These are phyloP conservation scores for Dissophora globulifera DNA, from an alignment of 192 early-diverging fungal genomes.

Conservation along the genomic window DNA sequence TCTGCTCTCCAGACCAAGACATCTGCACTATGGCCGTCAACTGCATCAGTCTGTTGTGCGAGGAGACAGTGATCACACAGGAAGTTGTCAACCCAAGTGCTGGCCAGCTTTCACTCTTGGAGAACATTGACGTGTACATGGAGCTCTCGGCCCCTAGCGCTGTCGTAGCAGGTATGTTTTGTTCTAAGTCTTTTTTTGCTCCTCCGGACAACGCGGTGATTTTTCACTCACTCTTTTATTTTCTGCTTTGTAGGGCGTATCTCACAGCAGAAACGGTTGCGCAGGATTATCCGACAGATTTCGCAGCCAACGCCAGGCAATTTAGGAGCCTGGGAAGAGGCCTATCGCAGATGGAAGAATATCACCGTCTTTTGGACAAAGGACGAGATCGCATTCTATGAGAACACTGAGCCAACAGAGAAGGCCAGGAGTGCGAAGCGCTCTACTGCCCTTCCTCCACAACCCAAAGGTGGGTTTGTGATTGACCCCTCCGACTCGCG, in stretches of 20 bases:
- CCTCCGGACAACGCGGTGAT: no score
- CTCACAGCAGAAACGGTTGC: constrained; percentile 81
- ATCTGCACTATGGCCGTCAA: constrained; percentile 66
- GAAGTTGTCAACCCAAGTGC: constrained; percentile 59
- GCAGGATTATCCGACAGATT: constrained; percentile 75
- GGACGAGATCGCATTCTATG: constrained; percentile 54
- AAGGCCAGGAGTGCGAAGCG: constrained; percentile 54
- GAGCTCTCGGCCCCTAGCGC: constrained; percentile 67
- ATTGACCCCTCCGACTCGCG: constrained; percentile 32
- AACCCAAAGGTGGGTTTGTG: constrained; percentile 43
- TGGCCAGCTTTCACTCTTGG: constrained; percentile 67
- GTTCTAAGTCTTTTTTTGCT: no score
- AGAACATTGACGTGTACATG: constrained; percentile 75
- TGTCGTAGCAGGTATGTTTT: constrained; percentile 61
- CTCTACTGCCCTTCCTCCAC: constrained; percentile 28
- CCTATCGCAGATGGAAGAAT: constrained; percentile 78
- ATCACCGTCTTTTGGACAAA: constrained; percentile 62
- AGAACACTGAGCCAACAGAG: constrained; percentile 40
- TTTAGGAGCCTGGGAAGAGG: constrained; percentile 85
- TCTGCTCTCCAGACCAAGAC: constrained; percentile 79
- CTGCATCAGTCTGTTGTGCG: constrained; percentile 78
- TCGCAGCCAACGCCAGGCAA: constrained; percentile 75
- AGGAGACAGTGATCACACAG: constrained; percentile 77
- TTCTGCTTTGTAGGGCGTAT: constrained; percentile 61
- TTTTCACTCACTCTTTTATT: not conserved